Evolutionary conservation across 2,329 filamentous ascomycete species (phyloP).

Genomic region (Bipolaris victoriae): DNA sequence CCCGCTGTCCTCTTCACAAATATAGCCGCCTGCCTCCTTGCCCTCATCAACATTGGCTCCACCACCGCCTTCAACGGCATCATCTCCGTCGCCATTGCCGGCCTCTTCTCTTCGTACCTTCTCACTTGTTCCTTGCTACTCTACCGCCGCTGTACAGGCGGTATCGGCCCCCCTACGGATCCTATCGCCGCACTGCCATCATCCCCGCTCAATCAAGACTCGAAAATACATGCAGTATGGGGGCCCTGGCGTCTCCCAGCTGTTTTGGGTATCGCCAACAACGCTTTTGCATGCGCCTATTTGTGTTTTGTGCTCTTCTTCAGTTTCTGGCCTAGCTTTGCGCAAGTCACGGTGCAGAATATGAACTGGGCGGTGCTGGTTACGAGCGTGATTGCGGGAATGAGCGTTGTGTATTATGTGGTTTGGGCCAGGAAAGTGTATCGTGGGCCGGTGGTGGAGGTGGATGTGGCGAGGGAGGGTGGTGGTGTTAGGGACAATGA

Average conservation of each 20-base stretch:
- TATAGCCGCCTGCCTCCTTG: slow-evolving; percentile 51
- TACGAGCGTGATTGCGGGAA: slow-evolving; percentile 21
- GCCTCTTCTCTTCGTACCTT: slow-evolving; percentile 37
- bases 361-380: slow-evolving; percentile 42
- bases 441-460: slow-evolving; percentile 35
- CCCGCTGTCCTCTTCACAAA: slow-evolving; percentile 35
- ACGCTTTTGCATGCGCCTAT: slow-evolving; percentile 31
- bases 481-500: too few species aligned
- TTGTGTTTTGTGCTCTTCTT: slow-evolving; percentile 38
- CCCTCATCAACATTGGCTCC: slow-evolving; percentile 57
- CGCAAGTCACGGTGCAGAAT: slow-evolving; percentile 21
- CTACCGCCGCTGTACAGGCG: slow-evolving; percentile 34
- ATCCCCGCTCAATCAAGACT: slow-evolving; percentile 9
- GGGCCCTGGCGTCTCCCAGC: slow-evolving; percentile 34
- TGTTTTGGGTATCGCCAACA: slow-evolving; percentile 27
- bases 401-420: slow-evolving; percentile 32
- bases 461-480: background rate
- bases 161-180: slow-evolving; percentile 18
- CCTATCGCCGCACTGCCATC: background rate
- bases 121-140: slow-evolving; percentile 30
- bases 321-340: slow-evolving; percentile 34
- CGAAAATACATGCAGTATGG: slow-evolving; percentile 23
- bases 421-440: slow-evolving; percentile 35
- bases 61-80: slow-evolving; percentile 36
- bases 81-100: slow-evolving; percentile 37